Conservation (phyloP, 2,329 filamentous ascomycete species). For the Metarhizium guizhouense region DNA sequence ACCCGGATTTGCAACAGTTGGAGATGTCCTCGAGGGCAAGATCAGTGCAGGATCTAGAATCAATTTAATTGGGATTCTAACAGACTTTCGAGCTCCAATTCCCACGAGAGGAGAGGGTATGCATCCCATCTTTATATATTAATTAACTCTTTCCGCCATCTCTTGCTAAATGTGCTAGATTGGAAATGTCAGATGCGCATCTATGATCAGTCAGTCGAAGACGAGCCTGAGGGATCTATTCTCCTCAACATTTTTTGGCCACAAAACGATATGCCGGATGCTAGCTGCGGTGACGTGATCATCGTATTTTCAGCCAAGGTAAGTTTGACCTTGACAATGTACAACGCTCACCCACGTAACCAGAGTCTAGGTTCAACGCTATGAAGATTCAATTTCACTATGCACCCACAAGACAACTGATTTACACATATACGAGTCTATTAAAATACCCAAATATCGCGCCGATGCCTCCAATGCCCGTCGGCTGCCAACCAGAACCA, state of each 20-base stretch:
- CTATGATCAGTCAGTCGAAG: constrained; percentile 47
- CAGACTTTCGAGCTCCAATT: constrained; percentile 49
- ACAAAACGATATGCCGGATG: constrained; percentile 36
- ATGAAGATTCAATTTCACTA: constrained; percentile 27
- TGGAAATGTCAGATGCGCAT: constrained; percentile 53
- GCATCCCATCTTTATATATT: constrained; percentile 2
- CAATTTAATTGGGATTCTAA: constrained; percentile 62
- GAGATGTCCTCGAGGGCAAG: constrained; percentile 34
- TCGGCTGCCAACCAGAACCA: constrained; percentile 8
- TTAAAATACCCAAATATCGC: constrained; percentile 24
- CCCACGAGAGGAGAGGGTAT: constrained; percentile 43
- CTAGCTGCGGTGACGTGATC: constrained; percentile 30
- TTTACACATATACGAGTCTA: constrained; percentile 33
- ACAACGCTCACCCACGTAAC: constrained; percentile 1
- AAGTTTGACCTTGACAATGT: constrained; percentile 5
- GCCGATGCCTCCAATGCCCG: constrained; percentile 25
- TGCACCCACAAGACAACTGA: constrained; percentile 32
- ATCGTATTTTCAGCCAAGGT: constrained; percentile 48
- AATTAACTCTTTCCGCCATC: not conserved
- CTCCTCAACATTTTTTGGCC: constrained; percentile 53
- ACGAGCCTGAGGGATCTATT: constrained; percentile 27
- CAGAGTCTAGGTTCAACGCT: constrained; percentile 31
- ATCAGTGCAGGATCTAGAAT: constrained; percentile 24
- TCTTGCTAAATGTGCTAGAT: constrained; percentile 29
- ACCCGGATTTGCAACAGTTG: constrained; percentile 20